Base-by-base conservation (phyloP, 768 basidiomycete genomes). In the Mycena olivaceomarginata region DNA sequence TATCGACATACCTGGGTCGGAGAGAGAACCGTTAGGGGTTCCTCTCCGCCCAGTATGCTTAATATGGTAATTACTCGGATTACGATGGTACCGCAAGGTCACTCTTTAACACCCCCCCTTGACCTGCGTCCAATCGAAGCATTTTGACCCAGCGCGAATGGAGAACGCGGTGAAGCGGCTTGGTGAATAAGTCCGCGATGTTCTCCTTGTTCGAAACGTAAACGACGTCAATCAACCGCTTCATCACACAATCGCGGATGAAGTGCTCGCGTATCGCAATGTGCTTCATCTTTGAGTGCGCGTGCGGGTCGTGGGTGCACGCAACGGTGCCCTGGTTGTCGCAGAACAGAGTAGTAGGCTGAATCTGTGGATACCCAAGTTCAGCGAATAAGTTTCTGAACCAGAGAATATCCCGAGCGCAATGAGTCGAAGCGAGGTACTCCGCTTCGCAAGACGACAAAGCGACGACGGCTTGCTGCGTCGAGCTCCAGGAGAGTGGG, bases 181-280 rank as follows among this genome's bases (percentile, higher is more conserved):
- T 85, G 7, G 85, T 86, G 59, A 86, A 72, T 18, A 82, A 57
- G 75, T 86, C 85, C 3, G 85, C 84, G 6, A 79, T 63, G 62
- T 77, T 77, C 25, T 74, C 69, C 2, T 48, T 64, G 18, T 82
- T 84, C 2, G 82, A 76, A 22, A 73, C 73, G 3, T 73, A 76
- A 8, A 76, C 73, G n/a, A 80, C 64, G 6, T 82, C 79, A 16
- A 85, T 71, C 9, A 74, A 59, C 15, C 82, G 73, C 4, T 82
- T 75, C 51, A 72, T 45, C 22, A 72, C 70, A 16, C 70, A 72
- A 43, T 72, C 60, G 41, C 70, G 60, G 39, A 85, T 79, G 60
- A 81, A 81, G 65, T 86, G 85, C 68, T 83, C 80, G 0, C 80
- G 76, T 20, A 84, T 81, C 18, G 83, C 76, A 66, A 85, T 85